Base-by-base conservation (phyloP, 441 rosid genomes). In the Jatropha multifida region DNA sequence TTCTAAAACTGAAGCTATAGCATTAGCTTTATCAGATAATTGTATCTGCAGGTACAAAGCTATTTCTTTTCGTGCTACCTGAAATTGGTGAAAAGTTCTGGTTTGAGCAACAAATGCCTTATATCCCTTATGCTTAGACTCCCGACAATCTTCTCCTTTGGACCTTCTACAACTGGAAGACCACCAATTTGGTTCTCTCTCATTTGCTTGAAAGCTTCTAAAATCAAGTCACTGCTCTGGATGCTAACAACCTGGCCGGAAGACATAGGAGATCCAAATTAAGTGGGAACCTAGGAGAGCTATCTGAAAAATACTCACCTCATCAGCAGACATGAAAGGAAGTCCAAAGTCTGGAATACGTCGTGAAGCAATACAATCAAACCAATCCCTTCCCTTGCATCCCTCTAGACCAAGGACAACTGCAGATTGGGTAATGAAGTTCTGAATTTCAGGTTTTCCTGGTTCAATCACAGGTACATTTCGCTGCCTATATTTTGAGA, bases 351-450 rank as follows among this genome's bases (percentile, higher is more conserved):
- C 92, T 46, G 90, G 78, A 64, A 94, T 87, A 32, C 90, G 85
- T 8, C 73, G 80, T 58, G 88, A 73, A 0, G 97, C 82, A 51
- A 92, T 90, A 73, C 84, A 82, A 78, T 94, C 97, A 37, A 94
- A 94, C 97, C 97, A 94, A 80, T 91, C 97, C 86, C 95, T 89
- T 17, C 98, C 97, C 77, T 78, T 86, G 84, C 97, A 92, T 18
- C 88, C 85, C 78, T 94, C 91, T 12, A 91, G 94, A 71, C 95
- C 98, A 37, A 84, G 89, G 80, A 94, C 84, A 65, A 92, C 78
- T 5, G 97, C 97, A 74, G 97, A 83, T 75, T 94, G 98, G 78
- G 97, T 92, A 72, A 92, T 88, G 83, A 85, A 91, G 86, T 94
- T 94, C 84, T 88, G 82, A 66, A 94, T 80, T 72, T 89, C 84